Conservation (phyloP, 345 rosid genomes). For the Eucalyptus viminalis region DNA sequence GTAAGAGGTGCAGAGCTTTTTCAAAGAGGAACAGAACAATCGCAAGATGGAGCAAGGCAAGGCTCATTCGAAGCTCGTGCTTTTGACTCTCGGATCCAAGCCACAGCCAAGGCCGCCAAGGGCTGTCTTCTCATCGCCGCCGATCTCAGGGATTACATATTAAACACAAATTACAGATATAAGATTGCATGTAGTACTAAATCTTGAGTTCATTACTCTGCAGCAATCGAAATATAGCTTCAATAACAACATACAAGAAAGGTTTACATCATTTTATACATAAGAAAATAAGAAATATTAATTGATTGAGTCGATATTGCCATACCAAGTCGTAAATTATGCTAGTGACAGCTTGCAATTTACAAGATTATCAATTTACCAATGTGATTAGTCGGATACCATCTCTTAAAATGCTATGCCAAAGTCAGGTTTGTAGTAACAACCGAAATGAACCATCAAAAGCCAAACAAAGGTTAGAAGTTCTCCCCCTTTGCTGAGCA, state of each 20-base stretch:
- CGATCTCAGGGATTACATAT: background rate
- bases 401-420: accelerated
- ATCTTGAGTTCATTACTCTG: background rate
- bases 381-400: accelerated
- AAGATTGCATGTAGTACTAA: background rate
- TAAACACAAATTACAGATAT: background rate
- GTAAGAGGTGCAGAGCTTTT: background rate
- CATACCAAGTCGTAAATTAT: background rate
- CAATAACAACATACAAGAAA: background rate
- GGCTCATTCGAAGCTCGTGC: background rate
- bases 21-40: background rate
- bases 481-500: background rate
- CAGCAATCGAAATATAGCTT: background rate
- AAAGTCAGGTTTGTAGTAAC: background rate
- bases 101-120: background rate
- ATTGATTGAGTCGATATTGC: accelerated
- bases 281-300: background rate
- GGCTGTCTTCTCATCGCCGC: background rate
- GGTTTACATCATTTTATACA: background rate
- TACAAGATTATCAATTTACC: background rate
- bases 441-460: background rate
- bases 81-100: background rate
- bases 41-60: background rate
- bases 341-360: accelerated
- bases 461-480: background rate